Evolutionary conservation across 352 stramenopile species (phyloP).

Genomic region (Phytophthora meadii): DNA sequence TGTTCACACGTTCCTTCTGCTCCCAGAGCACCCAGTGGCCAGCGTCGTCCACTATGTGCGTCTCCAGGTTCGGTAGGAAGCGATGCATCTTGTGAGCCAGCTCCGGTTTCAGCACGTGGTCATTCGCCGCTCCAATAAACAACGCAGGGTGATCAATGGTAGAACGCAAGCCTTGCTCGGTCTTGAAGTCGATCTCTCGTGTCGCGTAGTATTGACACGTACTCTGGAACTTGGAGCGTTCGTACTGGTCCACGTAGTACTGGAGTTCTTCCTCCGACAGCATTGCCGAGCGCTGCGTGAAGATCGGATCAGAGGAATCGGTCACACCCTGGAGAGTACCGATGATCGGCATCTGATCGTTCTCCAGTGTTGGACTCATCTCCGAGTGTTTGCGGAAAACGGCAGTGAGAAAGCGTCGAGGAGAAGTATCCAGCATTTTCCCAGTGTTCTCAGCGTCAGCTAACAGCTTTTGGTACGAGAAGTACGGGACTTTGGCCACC

Average conservation of each 20-base stretch:
- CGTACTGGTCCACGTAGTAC: constrained; percentile 70
- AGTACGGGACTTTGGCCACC: constrained; percentile 57
- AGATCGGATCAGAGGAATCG: constrained; percentile 41
- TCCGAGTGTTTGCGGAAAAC: constrained; percentile 60
- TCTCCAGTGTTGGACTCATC: constrained; percentile 27
- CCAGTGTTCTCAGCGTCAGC: constrained; percentile 48
- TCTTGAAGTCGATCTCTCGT: constrained; percentile 67
- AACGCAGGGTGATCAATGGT: constrained; percentile 58
- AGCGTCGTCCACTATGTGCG: constrained; percentile 56
- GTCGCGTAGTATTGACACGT: constrained; percentile 67
- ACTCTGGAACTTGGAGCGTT: constrained; percentile 58
- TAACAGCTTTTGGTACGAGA: constrained; percentile 74
- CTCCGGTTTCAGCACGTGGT: constrained; percentile 60
- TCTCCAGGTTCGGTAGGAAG: constrained; percentile 58
- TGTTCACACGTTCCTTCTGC: constrained; percentile 52
- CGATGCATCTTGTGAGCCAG: constrained; percentile 67
- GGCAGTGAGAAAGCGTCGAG: constrained; percentile 57
- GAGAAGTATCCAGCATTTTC: constrained; percentile 45
- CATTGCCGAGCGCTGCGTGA: constrained; percentile 49
- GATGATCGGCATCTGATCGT: constrained; percentile 26
- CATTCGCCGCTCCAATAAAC: constrained; percentile 67
- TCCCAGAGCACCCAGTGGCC: constrained; percentile 77
- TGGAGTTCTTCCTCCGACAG: constrained; percentile 62
- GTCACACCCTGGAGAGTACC: constrained; percentile 40
- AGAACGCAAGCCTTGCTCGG: constrained; percentile 38